These are phyloP conservation scores for Aphanocladium album DNA, from an alignment of 2,329 filamentous ascomycete genomes.

Conservation along the genomic window DNA sequence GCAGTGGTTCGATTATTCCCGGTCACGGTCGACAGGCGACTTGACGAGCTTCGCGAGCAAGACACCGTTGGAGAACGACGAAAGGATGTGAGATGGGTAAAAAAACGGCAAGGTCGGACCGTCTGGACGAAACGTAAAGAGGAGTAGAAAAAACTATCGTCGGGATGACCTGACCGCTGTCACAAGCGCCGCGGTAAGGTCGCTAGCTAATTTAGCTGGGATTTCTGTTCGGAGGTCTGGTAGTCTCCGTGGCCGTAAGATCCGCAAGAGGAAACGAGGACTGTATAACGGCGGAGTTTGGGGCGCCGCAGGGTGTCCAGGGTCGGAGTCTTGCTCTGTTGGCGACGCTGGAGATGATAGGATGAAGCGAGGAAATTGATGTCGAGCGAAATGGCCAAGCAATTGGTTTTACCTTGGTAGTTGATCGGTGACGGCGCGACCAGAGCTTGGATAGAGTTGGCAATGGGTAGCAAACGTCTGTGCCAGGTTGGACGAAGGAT, in stretches of 20 bases:
- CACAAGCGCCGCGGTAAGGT: slow-evolving; percentile 1
- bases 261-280: slow-evolving; percentile 3
- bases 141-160: not conserved
- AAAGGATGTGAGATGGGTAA: not conserved
- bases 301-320: not conserved
- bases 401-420: not conserved
- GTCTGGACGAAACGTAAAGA: not conserved
- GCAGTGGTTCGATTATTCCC: not conserved
- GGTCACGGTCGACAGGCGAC: not conserved
- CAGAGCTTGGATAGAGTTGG: not conserved
- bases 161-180: not conserved
- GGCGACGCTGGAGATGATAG: not conserved
- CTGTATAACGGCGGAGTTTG: slow-evolving; percentile 1
- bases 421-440: not conserved
- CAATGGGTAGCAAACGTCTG: not conserved
- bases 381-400: not conserved
- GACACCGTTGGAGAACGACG: not conserved
- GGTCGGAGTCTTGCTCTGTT: not conserved
- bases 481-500: not conserved
- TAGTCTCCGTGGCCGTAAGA: slow-evolving; percentile 8
- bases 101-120: not conserved
- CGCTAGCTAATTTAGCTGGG: not conserved
- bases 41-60: not conserved
- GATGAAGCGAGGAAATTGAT: not conserved
- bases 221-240: slow-evolving; percentile 1